phyloP scores from a whole-genome alignment of 2,329 filamentous ascomycete genomes.

The Pestalotiopsis sp. region DNA sequence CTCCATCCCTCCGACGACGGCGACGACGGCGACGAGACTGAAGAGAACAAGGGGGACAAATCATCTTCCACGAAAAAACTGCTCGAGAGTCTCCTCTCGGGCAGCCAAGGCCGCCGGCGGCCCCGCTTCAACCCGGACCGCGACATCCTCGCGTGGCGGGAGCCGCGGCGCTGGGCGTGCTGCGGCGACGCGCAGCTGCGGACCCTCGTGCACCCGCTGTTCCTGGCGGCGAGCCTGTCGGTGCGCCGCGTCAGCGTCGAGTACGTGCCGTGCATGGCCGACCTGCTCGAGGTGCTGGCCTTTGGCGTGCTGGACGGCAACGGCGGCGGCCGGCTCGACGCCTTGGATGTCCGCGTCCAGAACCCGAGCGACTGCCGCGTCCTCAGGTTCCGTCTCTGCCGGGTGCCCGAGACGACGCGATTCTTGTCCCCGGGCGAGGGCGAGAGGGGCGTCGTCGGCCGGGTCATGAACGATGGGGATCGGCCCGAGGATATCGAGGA shows the following conservation, averaged over 20 bases:
- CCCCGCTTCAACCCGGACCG: conserved; percentile 14
- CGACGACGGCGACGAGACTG: neutral
- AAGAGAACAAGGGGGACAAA: neutral
- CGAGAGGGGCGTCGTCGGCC: neutral
- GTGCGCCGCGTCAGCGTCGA: conserved; percentile 19
- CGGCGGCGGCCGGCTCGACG: conserved; percentile 12
- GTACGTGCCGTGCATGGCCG: conserved; percentile 14
- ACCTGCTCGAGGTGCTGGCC: conserved; percentile 17
- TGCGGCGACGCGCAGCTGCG: neutral
- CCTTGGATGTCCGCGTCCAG: conserved; percentile 7
- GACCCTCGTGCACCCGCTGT: conserved; percentile 15
- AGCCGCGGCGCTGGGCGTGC: conserved; percentile 17
- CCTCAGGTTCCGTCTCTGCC: conserved; percentile 7
- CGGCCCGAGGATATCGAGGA: neutral
- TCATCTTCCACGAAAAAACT: neutral
- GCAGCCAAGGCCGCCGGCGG: neutral
- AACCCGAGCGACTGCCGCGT: conserved; percentile 9
- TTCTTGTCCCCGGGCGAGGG: neutral
- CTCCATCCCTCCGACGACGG: neutral
- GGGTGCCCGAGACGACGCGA: neutral
- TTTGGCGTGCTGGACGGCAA: conserved; percentile 15
- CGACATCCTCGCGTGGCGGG: conserved; percentile 20
- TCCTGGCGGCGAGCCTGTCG: conserved; percentile 21
- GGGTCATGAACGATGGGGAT: neutral
- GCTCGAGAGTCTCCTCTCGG: neutral